phyloP scores from a whole-genome alignment of 2,329 filamentous ascomycete species.

The Diplodia sapinea region DNA sequence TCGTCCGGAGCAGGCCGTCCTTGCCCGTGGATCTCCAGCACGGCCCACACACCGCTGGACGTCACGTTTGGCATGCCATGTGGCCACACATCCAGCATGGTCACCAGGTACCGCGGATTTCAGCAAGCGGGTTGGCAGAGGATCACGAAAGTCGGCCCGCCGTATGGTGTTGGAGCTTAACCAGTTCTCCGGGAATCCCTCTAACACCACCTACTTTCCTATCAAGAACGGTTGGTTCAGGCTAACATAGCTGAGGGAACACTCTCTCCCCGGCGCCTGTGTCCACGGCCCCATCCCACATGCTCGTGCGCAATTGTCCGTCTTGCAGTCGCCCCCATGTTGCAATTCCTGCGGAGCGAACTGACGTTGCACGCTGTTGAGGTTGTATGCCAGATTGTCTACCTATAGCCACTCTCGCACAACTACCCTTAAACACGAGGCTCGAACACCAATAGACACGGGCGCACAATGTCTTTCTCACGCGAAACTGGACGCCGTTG shows the following conservation, averaged over 20 bases:
- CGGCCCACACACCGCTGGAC: not conserved
- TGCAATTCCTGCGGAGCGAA: not conserved
- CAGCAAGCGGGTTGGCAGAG: not conserved
- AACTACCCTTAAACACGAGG: not conserved
- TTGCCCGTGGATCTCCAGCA: not conserved
- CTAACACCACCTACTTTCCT: not conserved
- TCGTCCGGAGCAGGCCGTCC: too few species aligned
- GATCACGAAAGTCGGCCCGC: too few species aligned
- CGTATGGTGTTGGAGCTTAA: not conserved
- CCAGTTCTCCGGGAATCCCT: not conserved
- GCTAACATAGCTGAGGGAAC: not conserved
- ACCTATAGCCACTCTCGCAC: not conserved
- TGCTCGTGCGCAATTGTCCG: not conserved
- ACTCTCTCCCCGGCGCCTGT: not conserved
- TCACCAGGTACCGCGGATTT: not conserved
- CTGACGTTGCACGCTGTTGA: not conserved
- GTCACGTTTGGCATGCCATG: not conserved
- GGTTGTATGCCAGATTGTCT: not conserved
- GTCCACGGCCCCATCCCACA: not conserved
- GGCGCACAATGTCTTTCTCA: not conserved
- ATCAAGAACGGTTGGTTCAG: not conserved
- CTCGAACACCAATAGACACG: constrained; percentile 13
- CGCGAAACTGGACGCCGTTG: constrained; percentile 10
- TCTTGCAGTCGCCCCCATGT: not conserved
- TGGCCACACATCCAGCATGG: not conserved